Evolutionary conservation across 352 stramenopile genomes (phyloP).

Genomic region (Pythium brassicae): DNA sequence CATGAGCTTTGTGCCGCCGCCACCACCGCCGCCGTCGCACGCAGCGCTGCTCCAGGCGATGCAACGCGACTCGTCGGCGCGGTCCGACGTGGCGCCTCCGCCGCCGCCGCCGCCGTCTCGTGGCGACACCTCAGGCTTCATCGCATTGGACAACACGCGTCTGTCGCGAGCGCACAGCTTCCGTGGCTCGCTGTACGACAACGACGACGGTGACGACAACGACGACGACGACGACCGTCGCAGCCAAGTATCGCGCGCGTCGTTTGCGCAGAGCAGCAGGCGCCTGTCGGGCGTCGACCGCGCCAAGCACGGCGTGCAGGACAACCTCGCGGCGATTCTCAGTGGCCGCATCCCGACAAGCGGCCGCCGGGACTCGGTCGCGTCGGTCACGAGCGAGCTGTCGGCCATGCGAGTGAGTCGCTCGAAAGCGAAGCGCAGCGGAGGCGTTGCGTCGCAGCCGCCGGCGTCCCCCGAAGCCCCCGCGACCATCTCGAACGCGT

Average conservation of each 20-base stretch:
- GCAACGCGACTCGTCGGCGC: constrained; percentile 7
- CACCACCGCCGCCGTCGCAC: constrained; percentile 10
- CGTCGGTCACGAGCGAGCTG: constrained; percentile 31
- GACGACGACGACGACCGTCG: constrained; percentile 25
- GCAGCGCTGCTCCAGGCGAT: constrained; percentile 9
- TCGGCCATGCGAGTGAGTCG: constrained; percentile 21
- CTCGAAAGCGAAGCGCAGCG: constrained; percentile 17
- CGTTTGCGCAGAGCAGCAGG: constrained; percentile 39
- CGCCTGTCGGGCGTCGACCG: constrained; percentile 33
- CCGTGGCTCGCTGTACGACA: constrained; percentile 41
- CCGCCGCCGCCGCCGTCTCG: constrained; percentile 16
- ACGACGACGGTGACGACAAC: constrained; percentile 12
- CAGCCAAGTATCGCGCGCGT: constrained; percentile 30
- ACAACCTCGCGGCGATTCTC: constrained; percentile 61
- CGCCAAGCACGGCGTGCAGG: constrained; percentile 43
- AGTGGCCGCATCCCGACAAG: constrained; percentile 27
- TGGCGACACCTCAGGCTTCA: constrained; percentile 8
- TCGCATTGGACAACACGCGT: constrained; percentile 15
- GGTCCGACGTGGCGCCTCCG: constrained; percentile 8
- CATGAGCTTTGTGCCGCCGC: constrained; percentile 22
- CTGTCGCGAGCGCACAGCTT: constrained; percentile 54
- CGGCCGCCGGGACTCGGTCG: constrained; percentile 50
- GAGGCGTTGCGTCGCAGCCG: constrained; percentile 11
- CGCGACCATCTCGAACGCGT: constrained; percentile 50
- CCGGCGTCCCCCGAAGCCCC: constrained; percentile 5